Evolutionary conservation across 1,284 basidiomycete genomes (phyloP), one percentile per base, ranked within the genome.

Genomic region (Moesziomyces sp.): DNA sequence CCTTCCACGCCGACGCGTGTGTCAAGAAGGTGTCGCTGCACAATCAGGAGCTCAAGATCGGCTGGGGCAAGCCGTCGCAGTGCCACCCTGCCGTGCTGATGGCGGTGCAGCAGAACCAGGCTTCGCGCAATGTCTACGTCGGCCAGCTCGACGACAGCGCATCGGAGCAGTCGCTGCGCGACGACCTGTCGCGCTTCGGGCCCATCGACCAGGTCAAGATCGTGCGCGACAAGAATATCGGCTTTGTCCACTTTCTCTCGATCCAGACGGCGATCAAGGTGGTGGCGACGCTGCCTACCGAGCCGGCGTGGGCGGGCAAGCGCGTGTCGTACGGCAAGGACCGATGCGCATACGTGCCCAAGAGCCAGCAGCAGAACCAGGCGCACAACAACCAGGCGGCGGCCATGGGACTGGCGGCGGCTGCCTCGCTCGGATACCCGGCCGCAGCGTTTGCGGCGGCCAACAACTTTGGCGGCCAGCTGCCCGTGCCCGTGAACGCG

Each of bases 151-250:
- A 82, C 48, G 78, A 79, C 23, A 61, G 62, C 42, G 73, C 58
- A 8, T 80, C 78, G 14, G 82, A 83, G 46, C 63, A 80, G 51
- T 71, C 64, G 21, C 74, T 83, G 7, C 76, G 79, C 35, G 74
- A 79, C 40, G 78, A 81, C 23, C 78, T 83, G 21, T 57, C 73
- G 11, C 74, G 77, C 42, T 83, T 83, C 49, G 82, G 82, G 5
- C 81, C 81, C 42, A 83, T 83, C 51, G 82, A 83, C 52, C 82
- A 83, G 68, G 79, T 83, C 58, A 83, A 83, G 69, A 83, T 83
- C 30, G 77, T 83, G 24, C 74, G 80, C 62, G 82, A 83, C 56
- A 82, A 83, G 70, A 80, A 80, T 66, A 83, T 83, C 24, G 81
- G 77, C 33, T 83, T 83, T 52, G 76, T 83, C 19, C 82, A 83